phyloP scores from a whole-genome alignment of 768 basidiomycete genomes.

The Panaeolus papilionaceus region DNA sequence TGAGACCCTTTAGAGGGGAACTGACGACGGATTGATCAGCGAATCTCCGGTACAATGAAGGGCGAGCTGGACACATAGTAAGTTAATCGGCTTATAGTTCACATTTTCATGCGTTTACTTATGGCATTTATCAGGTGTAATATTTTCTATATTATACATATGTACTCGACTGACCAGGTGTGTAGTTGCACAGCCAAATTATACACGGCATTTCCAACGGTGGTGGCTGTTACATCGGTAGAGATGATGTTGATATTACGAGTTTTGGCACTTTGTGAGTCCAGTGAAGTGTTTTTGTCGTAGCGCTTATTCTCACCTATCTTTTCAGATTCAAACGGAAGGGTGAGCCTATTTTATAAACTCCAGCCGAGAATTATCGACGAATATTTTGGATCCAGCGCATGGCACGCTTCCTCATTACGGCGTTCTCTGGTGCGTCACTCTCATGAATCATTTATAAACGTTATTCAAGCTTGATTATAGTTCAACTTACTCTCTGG shows the following conservation, averaged over 20 bases:
- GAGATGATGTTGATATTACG: slow-evolving; percentile 34
- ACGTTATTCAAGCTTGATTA: neutral
- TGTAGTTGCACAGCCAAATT: neutral
- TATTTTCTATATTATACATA: neutral
- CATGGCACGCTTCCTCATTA: neutral
- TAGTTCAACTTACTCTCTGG: neutral
- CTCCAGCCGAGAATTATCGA: neutral
- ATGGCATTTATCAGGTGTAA: neutral
- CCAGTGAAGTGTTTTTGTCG: slow-evolving; percentile 8
- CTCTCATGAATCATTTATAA: no score
- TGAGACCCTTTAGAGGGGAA: neutral
- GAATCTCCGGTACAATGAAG: neutral
- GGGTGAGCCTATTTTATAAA: neutral
- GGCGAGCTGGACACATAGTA: neutral
- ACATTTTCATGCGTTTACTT: neutral
- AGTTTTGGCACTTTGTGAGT: slow-evolving; percentile 31
- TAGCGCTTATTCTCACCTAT: neutral
- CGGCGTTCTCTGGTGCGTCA: neutral
- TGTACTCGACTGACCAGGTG: neutral
- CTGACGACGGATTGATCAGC: neutral
- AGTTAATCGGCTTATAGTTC: neutral
- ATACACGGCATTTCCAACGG: slow-evolving; percentile 21
- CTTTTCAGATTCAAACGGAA: slow-evolving; percentile 1
- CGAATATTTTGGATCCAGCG: neutral
- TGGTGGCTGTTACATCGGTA: slow-evolving; percentile 28